Base-by-base conservation (phyloP, 345 rosid genomes). In the Physaria fendleri region DNA sequence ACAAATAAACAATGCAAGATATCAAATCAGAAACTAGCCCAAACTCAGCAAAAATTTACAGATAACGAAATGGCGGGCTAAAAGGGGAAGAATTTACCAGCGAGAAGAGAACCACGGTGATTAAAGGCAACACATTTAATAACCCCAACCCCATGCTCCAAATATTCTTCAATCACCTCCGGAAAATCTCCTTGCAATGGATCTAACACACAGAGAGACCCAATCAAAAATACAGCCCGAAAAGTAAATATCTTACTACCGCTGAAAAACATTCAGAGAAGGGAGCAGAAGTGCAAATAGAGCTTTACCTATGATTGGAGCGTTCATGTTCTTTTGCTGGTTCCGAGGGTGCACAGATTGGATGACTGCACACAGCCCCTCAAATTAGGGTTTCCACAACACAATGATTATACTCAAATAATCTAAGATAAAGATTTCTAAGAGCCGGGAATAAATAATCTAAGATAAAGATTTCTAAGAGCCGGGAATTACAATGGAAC, bases 101-200 rank as follows among this genome's bases (percentile, higher is more conserved):
- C 97, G 43, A 94, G 97, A 71, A 94, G 97, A 49, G 96, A 85
- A 0, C 97, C 99, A 25, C 96, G 95, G 68, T 96, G 97, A 61
- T 94, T 94, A 44, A 94, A 94, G 65, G 99, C 95, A 30, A 94
- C 78, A 47, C 99, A 93, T 53, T 93, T 87, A 83, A 84, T 89
- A 58, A 85, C 74, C 8, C 97, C 99, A 58, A 85, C 74, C 8
- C 97, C 99, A 75, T 94, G 92, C 40, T 94, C 95, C 78, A 94
- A 62, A 69, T 79, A 94, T 78, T 94, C 99, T 80, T 94, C 97
- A 57, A 94, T 90, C 45, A 90, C 97, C 69, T 90, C 97, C 8
- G 97, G 97, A 54, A 94, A 94, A 76, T 90, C 99, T 66, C 99
- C 99, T 82, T 94, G 99, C 75, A 94, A 34, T 22, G 99, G 97